Base-by-base conservation (phyloP, 345 rosid genomes). In the Carallia brachiata region DNA sequence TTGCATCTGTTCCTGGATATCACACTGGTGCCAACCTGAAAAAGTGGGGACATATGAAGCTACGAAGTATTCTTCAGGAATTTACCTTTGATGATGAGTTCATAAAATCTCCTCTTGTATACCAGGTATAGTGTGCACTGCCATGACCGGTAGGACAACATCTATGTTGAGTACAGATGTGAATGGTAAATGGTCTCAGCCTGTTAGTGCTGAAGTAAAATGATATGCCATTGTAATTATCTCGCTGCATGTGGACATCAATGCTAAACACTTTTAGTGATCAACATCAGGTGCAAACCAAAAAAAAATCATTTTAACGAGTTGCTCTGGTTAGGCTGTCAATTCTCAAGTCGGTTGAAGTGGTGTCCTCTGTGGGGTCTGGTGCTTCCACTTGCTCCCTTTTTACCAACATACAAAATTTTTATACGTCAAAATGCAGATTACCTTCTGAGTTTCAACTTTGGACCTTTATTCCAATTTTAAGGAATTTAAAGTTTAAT, bases 21-120 rank as follows among this genome's bases (percentile, higher is more conserved):
- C 99, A 92, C 73, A 81, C 82, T 39, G 96, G 97, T 69, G 58
- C 86, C 59, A 89, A 80, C 79, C 52, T 95, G 83, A 89, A 78
- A 63, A 95, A 80, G 67, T 92, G 96, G 97, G 99, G 96, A 52
- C 99, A 95, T 83, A 87, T 95, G 97, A 92, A 92, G 79, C 82
- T 95, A 63, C 80, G 76, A 10, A 82, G 70, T 57, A 67, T 87
- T 78, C 97, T 95, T 47, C 88, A 90, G 75, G 97, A 85, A 67
- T 86, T 88, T 75, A 72, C 75, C 55, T 95, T 92, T 67, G 91
- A 80, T 44, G 89, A 83, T 58, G 97, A 90, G 65, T 92, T 95
- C 73, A 73, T 79, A 66, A 89, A 81, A 67, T 88, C 96, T 67
- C 97, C 99, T 62, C 85, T 95, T 78, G 77, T 84, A 73, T 95